phyloP scores from a whole-genome alignment of 768 basidiomycete species.

The Amanita subjunquillea region DNA sequence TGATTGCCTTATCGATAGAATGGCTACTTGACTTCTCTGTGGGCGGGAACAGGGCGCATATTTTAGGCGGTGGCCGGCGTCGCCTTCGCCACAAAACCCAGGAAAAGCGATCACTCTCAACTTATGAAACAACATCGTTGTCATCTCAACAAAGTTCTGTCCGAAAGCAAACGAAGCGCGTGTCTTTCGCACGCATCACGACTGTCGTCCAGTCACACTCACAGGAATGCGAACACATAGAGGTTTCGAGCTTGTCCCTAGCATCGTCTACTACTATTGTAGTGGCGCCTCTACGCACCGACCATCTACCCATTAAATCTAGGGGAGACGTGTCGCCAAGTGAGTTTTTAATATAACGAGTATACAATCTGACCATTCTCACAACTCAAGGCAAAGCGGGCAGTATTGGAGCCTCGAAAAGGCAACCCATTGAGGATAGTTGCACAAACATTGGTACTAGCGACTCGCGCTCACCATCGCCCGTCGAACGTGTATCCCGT shows the following conservation, averaged over 20 bases:
- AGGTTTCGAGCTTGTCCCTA: neutral
- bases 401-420: neutral
- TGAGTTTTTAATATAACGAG: neutral
- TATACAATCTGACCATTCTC: neutral
- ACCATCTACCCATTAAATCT: neutral
- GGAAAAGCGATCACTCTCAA: neutral
- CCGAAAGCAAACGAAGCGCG: conserved; percentile 7
- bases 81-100: neutral
- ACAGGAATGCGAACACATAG: conserved; percentile 5
- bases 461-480: neutral
- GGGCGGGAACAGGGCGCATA: neutral
- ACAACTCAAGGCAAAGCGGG: neutral
- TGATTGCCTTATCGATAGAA: conserved; percentile 31
- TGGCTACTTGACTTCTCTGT: conserved; percentile 24
- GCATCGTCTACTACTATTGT: neutral
- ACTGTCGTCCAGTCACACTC: conserved; percentile 7
- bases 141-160: conserved; percentile 2
- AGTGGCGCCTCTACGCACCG: neutral
- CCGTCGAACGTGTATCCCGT: neutral
- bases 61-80: neutral
- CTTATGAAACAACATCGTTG: neutral
- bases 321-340: neutral
- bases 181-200: conserved; percentile 10
- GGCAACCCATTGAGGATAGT: neutral
- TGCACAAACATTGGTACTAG: conserved; percentile 14